Base-by-base conservation (phyloP, 345 rosid genomes). In the Lagerstroemia speciosa region DNA sequence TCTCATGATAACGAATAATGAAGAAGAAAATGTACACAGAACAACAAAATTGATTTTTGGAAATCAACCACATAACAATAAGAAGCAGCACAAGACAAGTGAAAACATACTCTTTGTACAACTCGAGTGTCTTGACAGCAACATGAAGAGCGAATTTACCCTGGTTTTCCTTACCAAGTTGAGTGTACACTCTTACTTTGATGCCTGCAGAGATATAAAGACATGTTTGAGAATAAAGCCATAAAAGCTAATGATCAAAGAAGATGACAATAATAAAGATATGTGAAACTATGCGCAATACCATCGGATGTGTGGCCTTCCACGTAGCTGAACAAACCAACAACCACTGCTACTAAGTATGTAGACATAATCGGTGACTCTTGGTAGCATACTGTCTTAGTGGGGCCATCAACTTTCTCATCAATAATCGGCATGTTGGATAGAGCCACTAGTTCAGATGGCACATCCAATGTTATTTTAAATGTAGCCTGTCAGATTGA, bases 281-380 rank as follows among this genome's bases (percentile, higher is more conserved):
- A 34, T 8, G 53, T 1, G 52, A 11, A 37, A 31, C 32, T 62
- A 26, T 30, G 53, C 46, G 14, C 14, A 41, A 9, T 84, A 94
- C 99, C 97, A 75, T 94, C 96, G 3, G 99, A 77, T 41, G 97
- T 91, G 67, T 85, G 84, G 79, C 86, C 96, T 80, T 94, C 99
- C 41, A 91, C 81, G 52, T 83, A 88, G 77, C 91, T 95, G 70
- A 94, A 94, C 82, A 91, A 77, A 64, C 99, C 99, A 73, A 94
- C 82, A 31, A 85, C 97, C 76, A 94, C 75, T 5, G 99, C 99
- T 16, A 94, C 95, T 82, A 94, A 80, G 83, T 94, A 94, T 7
- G 97, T 94, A 24, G 99, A 94, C 97, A 94, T 94, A 62, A 88
- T 82, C 26, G 99, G 97, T 1, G 99, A 80, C 74, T 94, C 97